Percentiles rank a stretch among this genome's conserved stretches.
Evolutionary conservation across 805 yeast species (phyloP).

Genomic region (Teunomyces panamensis): DNA sequence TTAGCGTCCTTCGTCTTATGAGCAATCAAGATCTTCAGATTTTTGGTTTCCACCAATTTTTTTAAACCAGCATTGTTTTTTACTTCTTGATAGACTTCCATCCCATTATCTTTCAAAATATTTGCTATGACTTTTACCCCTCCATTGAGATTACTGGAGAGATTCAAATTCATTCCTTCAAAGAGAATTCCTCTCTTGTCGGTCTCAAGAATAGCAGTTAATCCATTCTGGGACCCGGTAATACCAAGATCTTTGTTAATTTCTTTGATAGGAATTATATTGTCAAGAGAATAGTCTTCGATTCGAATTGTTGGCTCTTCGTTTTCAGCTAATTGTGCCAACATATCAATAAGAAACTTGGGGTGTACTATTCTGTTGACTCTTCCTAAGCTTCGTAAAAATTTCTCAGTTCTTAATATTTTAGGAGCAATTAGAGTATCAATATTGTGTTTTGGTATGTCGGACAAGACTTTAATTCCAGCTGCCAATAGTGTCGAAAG

Average conservation of each 20-base stretch:
- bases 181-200: constrained; percentile 40
- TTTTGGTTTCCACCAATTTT: constrained; percentile 5
- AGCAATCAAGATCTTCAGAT: constrained; percentile 24
- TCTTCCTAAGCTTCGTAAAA: constrained; percentile 63
- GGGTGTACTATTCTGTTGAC: constrained; percentile 57
- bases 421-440: constrained; percentile 74
- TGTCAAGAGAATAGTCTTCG: constrained; percentile 35
- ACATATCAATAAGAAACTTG: constrained; percentile 45
- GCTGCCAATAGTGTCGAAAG: constrained; percentile 39
- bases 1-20: constrained; percentile 38
- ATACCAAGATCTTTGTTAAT: constrained; percentile 30
- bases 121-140: constrained; percentile 54
- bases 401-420: constrained; percentile 83
- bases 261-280: constrained; percentile 26
- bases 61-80: constrained; percentile 16
- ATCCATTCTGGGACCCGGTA: constrained; percentile 16
- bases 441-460: constrained; percentile 35
- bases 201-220: constrained; percentile 13
- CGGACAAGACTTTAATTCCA: constrained; percentile 56
- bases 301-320: constrained; percentile 10
- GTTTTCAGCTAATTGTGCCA: constrained; percentile 14
- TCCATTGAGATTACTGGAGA: constrained; percentile 59
- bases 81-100: constrained; percentile 21
- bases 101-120: constrained; percentile 63
- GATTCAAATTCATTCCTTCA: constrained; percentile 45